phyloP scores from a whole-genome alignment of 2,329 filamentous ascomycete species.

The Domatiomyces catenatus region DNA sequence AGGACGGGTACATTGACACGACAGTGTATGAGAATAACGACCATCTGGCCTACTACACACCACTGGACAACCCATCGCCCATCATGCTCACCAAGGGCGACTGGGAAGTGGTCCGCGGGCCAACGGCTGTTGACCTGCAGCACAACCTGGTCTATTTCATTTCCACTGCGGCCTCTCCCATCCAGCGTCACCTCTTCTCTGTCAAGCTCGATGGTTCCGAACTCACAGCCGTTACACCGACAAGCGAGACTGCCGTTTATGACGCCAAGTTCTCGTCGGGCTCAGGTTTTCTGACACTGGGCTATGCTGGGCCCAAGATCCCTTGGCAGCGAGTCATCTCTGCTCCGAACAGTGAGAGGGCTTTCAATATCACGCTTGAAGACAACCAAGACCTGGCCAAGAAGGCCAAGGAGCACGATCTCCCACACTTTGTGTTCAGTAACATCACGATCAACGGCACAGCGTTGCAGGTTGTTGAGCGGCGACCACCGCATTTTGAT shows the following conservation, averaged over 20 bases:
- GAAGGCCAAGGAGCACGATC: slow-evolving; percentile 57
- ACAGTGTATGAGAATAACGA: slow-evolving; percentile 75
- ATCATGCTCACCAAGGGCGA: slow-evolving; percentile 71
- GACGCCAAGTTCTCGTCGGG: slow-evolving; percentile 67
- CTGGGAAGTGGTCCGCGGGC: slow-evolving; percentile 83
- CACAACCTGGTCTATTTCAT: slow-evolving; percentile 86
- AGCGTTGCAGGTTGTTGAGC: slow-evolving; percentile 60
- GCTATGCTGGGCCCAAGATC: slow-evolving; percentile 67
- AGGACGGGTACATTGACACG: slow-evolving; percentile 88
- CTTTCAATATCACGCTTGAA: slow-evolving; percentile 59
- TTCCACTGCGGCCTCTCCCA: slow-evolving; percentile 71
- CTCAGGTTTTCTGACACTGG: slow-evolving; percentile 68
- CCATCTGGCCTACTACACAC: slow-evolving; percentile 84
- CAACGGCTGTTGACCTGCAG: slow-evolving; percentile 67
- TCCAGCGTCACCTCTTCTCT: slow-evolving; percentile 80
- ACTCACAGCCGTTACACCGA: slow-evolving; percentile 59
- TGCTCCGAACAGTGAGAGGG: slow-evolving; percentile 52
- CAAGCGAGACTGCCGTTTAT: slow-evolving; percentile 61
- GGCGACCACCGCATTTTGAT: slow-evolving; percentile 78
- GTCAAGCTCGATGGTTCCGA: slow-evolving; percentile 60
- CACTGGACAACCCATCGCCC: slow-evolving; percentile 68
- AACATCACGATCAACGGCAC: slow-evolving; percentile 73
- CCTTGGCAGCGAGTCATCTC: slow-evolving; percentile 85
- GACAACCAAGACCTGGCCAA: slow-evolving; percentile 57
- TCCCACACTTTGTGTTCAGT: slow-evolving; percentile 69